Conservation (phyloP, 2,329 filamentous ascomycete genomes). For the Neocatenulostroma microsporum region DNA sequence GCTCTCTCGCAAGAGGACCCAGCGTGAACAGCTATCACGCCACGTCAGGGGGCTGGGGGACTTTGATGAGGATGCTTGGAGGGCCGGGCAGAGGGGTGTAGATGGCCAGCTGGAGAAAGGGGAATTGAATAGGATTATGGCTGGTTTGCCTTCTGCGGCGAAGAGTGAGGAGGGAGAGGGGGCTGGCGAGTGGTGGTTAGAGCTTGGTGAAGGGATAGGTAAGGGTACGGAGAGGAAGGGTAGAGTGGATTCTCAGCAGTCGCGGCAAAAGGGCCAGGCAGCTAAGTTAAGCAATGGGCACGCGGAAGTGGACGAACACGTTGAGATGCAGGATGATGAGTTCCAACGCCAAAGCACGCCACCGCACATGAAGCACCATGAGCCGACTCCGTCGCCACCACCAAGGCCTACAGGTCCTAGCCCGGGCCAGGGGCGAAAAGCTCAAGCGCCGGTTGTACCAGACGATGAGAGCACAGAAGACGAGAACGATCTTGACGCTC, state of each 20-base stretch:
- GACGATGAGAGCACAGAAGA: slow-evolving; percentile 33
- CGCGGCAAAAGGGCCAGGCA: too few relatives aligned
- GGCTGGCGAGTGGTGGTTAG: slow-evolving; percentile 29
- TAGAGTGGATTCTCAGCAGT: too few relatives aligned
- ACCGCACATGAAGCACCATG: slow-evolving; percentile 14
- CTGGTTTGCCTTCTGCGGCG: slow-evolving; percentile 8
- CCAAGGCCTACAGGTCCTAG: neutral
- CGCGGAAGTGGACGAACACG: too few relatives aligned
- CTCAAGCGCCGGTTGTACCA: neutral
- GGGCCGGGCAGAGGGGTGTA: slow-evolving; percentile 6
- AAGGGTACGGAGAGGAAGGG: too few relatives aligned
- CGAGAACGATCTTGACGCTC: slow-evolving; percentile 33
- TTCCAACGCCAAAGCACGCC: slow-evolving; percentile 23
- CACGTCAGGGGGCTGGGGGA: slow-evolving; percentile 48
- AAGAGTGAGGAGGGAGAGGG: slow-evolving; percentile 1
- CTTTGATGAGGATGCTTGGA: slow-evolving; percentile 46
- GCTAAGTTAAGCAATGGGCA: too few relatives aligned
- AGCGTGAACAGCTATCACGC: slow-evolving; percentile 45
- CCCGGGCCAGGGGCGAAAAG: neutral
- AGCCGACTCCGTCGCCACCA: neutral
- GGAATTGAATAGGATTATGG: slow-evolving; percentile 11
- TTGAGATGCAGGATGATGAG: slow-evolving; percentile 2
- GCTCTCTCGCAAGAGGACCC: slow-evolving; percentile 35
- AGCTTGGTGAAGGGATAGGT: slow-evolving; percentile 23
- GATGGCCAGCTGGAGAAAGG: slow-evolving; percentile 1